Evolutionary conservation across 2,329 filamentous ascomycete genomes (phyloP), one percentile per base, ranked within the genome.

Genomic region (Pseudonectria buxi): DNA sequence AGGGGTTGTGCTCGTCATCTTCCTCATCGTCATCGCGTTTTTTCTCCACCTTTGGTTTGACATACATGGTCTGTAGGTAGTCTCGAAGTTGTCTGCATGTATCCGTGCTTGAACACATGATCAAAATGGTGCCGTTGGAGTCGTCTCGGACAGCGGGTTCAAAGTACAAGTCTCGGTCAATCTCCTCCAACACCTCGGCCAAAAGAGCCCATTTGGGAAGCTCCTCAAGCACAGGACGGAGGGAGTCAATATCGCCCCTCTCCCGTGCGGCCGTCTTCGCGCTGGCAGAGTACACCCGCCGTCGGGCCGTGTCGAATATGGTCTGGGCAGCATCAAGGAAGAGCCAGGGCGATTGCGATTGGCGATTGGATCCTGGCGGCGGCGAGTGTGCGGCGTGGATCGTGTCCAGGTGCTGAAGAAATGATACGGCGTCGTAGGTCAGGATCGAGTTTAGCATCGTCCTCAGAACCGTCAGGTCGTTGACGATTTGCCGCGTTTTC

Each of bases 251-350:
- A 54, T 68, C 55, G 12, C 64, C 63, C 18, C 18, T 22, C 27
- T 69, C 59, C 29, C 59, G 59, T 2, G 67, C 65, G 13, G 66
- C 66, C 4, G 72, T 64, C 32, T 72, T 76, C 22, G 78, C 73
- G 35, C 68, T 78, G 28, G 86, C 74, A 7, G 83, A 78, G 53
- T 95, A 98, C 5, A 95, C 90, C 46, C 92, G 74, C 37, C 81
- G 76, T 57, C 88, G 92, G 2, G 92, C 88, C 4, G 86, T 88
- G 41, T 89, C 84, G 47, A 98, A 96, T 10, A 98, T 86, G 12
- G 86, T 89, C 59, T 96, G 86, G 1, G 92, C 90, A 15, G 90
- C 89, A 58, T 96, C 92, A 5, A 96, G 73, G 50, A 95, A 96
- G 24, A 98, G 70, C 92, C 92, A 98, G 0, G 92, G 92, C 0